Conservation (phyloP, 345 rosid genomes). For the Turnera subulata region DNA sequence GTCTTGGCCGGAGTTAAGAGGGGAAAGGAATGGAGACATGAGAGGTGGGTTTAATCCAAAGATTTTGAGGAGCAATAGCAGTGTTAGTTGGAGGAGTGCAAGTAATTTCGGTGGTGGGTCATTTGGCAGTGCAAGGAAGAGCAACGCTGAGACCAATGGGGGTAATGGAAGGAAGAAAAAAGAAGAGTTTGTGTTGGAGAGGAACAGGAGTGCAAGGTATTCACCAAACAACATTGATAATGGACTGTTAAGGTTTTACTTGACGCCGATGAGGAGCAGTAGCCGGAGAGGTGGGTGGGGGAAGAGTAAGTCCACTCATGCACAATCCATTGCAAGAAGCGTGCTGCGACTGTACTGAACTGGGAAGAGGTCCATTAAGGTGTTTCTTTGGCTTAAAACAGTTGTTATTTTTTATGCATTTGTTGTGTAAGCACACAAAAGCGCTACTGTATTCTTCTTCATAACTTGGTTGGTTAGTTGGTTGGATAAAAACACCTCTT, state of each 20-base stretch:
- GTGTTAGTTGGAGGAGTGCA: constrained; percentile 90
- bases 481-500: constrained; percentile 32
- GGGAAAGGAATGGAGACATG: constrained; percentile 51
- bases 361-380: constrained; percentile 19
- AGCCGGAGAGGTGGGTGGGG: constrained; percentile 56
- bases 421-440: constrained; percentile 46
- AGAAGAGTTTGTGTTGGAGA: constrained; percentile 66
- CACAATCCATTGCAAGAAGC: constrained; percentile 74
- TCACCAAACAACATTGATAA: constrained; percentile 69
- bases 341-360: constrained; percentile 68
- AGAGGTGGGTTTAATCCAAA: constrained; percentile 65
- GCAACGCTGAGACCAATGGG: constrained; percentile 48
- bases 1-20: constrained; percentile 83
- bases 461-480: constrained; percentile 32
- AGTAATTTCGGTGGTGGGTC: constrained; percentile 36
- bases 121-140: constrained; percentile 48
- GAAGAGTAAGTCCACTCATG: constrained; percentile 48
- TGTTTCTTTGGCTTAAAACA: constrained; percentile 37
- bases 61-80: constrained; percentile 85
- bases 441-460: constrained; percentile 44
- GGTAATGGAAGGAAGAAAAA: constrained; percentile 58
- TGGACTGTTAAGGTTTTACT: constrained; percentile 79
- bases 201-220: constrained; percentile 79
- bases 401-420: constrained; percentile 47
- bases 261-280: constrained; percentile 67